These are phyloP conservation scores for Cenchrus purpureus DNA, from an alignment of 176 grass and related monocot genomes.

Conservation along the genomic window DNA sequence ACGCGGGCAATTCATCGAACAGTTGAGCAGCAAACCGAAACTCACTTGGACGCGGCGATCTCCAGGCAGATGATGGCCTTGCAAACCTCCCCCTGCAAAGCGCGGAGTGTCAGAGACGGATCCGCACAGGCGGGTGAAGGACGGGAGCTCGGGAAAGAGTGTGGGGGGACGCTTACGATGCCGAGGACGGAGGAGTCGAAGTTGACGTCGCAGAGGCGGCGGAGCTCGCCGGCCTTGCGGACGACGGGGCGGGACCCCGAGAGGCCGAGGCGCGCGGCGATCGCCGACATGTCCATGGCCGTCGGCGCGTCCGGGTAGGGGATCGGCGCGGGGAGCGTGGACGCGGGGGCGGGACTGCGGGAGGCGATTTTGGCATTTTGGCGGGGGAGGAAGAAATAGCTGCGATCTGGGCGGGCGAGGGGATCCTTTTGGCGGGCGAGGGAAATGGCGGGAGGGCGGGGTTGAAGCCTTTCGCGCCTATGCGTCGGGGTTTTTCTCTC, in stretches of 20 bases:
- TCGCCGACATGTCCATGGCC: constrained; percentile 82
- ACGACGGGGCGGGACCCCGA: constrained; percentile 57
- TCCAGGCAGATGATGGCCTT: constrained; percentile 97
- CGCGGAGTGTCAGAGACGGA: neutral
- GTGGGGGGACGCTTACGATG: constrained; percentile 35
- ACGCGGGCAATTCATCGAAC: constrained; percentile 44
- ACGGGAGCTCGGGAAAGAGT: neutral
- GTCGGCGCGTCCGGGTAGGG: neutral
- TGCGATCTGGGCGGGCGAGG: constrained; percentile 33
- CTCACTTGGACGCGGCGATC: constrained; percentile 86
- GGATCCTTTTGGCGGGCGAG: constrained; percentile 51
- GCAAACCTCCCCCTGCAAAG: constrained; percentile 81
- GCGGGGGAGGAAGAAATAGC: constrained; percentile 31
- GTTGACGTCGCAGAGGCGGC: constrained; percentile 80
- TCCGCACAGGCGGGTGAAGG: neutral
- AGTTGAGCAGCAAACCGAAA: neutral
- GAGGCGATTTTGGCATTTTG: constrained; percentile 38
- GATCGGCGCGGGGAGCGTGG: neutral
- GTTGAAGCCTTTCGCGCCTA: constrained; percentile 43
- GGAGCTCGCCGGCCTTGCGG: constrained; percentile 91
- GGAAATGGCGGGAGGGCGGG: constrained; percentile 40
- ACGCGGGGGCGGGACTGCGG: neutral
- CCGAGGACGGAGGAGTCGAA: constrained; percentile 92
- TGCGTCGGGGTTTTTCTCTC: neutral
- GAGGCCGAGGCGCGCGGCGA: constrained; percentile 75